Conservation (phyloP, 2,329 filamentous ascomycete species). For the Nemania sp. region DNA sequence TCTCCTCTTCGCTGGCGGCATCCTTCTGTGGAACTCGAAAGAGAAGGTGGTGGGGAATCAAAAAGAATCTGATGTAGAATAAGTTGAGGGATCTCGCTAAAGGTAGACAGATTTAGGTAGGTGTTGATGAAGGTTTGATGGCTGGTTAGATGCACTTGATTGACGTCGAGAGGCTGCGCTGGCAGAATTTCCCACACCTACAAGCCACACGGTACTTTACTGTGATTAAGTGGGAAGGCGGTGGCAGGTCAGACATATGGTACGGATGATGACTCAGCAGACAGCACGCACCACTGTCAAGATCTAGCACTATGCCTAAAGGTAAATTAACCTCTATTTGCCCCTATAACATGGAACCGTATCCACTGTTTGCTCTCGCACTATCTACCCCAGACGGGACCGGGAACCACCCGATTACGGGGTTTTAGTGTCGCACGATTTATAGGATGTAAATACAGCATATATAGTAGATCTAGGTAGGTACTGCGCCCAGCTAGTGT, state of each 20-base stretch:
- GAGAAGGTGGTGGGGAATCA: background rate
- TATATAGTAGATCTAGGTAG: background rate
- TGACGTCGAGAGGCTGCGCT: conserved; percentile 1
- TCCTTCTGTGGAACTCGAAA: conserved; percentile 36
- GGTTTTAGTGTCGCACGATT: conserved; percentile 23
- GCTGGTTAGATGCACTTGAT: background rate
- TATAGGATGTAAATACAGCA: background rate
- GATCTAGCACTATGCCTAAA: too few species aligned
- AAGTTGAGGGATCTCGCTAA: background rate
- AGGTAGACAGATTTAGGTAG: background rate
- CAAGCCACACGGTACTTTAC: background rate
- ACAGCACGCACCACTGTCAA: too few species aligned
- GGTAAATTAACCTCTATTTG: too few species aligned
- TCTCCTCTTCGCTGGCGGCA: conserved; percentile 61
- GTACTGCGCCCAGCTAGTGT: too few species aligned
- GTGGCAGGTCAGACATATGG: too few species aligned
- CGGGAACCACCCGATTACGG: conserved; percentile 24
- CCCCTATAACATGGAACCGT: background rate
- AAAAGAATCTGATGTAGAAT: background rate
- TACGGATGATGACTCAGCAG: too few species aligned
- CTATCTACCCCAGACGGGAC: conserved; percentile 38
- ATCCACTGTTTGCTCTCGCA: background rate
- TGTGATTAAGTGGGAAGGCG: background rate
- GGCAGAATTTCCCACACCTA: background rate
- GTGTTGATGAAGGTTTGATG: background rate